phyloP scores from a whole-genome alignment of 2,329 filamentous ascomycete genomes.

The Pseudomassariella vexata region DNA sequence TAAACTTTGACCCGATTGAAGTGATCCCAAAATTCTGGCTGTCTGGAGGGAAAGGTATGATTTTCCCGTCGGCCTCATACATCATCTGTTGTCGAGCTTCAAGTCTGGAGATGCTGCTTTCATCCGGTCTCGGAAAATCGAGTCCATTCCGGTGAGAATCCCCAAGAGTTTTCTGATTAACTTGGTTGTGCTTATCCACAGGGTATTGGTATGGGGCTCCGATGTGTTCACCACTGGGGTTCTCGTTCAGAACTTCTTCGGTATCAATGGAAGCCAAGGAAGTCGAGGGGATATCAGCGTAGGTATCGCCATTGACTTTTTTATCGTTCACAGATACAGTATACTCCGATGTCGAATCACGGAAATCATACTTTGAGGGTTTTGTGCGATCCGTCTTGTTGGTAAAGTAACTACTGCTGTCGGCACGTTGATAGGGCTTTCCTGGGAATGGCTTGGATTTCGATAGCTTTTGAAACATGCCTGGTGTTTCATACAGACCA shows the following conservation, averaged over 20 bases:
- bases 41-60: not conserved
- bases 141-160: too few species aligned
- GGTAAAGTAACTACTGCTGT: conserved; percentile 10
- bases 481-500: too few species aligned
- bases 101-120: too few species aligned
- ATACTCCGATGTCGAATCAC: conserved; percentile 22
- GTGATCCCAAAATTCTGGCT: conserved; percentile 7
- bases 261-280: conserved; percentile 2
- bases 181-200: too few species aligned
- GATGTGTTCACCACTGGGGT: too few species aligned
- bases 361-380: conserved; percentile 20
- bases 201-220: too few species aligned
- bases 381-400: conserved; percentile 11
- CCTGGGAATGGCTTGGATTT: conserved; percentile 13
- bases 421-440: conserved; percentile 5
- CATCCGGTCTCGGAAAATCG: too few species aligned
- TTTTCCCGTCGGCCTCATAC: too few species aligned
- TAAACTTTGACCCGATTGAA: conserved; percentile 16
- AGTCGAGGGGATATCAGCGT: not conserved
- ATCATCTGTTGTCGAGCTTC: too few species aligned
- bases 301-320: conserved; percentile 4
- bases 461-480: conserved; percentile 5
- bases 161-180: too few species aligned
- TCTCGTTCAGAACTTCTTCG: conserved; percentile 1
- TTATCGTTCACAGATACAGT: conserved; percentile 9